These are phyloP conservation scores for Aspergillus brasiliensis DNA, from an alignment of 2,329 filamentous ascomycete species.

Conservation along the genomic window DNA sequence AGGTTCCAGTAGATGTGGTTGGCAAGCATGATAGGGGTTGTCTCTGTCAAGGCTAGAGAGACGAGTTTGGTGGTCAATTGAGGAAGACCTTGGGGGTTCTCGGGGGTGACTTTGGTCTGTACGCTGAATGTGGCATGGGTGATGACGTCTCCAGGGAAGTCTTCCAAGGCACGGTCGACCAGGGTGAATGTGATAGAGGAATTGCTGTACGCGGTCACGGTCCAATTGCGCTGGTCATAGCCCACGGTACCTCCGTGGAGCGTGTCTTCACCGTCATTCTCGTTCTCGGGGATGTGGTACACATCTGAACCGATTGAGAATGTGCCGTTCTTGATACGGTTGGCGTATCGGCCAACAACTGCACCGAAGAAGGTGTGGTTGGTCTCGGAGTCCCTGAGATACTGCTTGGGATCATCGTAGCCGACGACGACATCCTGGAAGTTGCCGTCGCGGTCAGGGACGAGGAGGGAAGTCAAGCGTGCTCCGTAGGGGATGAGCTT, in stretches of 20 bases:
- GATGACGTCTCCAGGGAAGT: slow-evolving; percentile 52
- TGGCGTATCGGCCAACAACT: slow-evolving; percentile 56
- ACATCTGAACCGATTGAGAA: slow-evolving; percentile 52
- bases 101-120: slow-evolving; percentile 35
- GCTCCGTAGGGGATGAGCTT: slow-evolving; percentile 53
- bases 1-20: slow-evolving; percentile 57
- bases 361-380: slow-evolving; percentile 53
- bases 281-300: slow-evolving; percentile 55
- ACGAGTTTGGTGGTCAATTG: slow-evolving; percentile 49
- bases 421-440: slow-evolving; percentile 54
- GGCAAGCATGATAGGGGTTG: slow-evolving; percentile 54
- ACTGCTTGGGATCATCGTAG: slow-evolving; percentile 50
- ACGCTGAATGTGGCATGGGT: slow-evolving; percentile 51
- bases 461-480: slow-evolving; percentile 49
- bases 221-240: slow-evolving; percentile 54
- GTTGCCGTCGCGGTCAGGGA: slow-evolving; percentile 54
- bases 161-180: slow-evolving; percentile 45
- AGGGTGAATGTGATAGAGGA: slow-evolving; percentile 51
- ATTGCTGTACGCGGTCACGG: slow-evolving; percentile 44
- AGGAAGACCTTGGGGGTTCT: slow-evolving; percentile 45
- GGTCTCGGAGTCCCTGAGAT: slow-evolving; percentile 49
- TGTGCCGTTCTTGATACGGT: slow-evolving; percentile 59
- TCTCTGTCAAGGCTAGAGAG: slow-evolving; percentile 47
- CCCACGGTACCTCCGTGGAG: slow-evolving; percentile 54
- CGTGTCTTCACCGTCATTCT: slow-evolving; percentile 53